These are phyloP conservation scores for Dictyostelium intermedium DNA, from an alignment of 78 protist genomes.

Conservation along the genomic window DNA sequence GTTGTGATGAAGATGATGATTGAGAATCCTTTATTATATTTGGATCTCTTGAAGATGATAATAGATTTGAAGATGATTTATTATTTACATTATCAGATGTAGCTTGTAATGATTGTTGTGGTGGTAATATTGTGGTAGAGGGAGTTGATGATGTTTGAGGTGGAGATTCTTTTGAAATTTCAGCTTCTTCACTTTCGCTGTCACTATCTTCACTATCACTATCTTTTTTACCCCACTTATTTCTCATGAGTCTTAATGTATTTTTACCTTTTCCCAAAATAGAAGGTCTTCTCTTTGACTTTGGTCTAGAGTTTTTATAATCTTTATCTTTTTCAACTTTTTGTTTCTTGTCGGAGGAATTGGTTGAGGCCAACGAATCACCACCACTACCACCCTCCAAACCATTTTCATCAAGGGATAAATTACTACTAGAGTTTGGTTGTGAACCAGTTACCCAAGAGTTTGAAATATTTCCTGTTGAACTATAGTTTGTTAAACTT, in stretches of 20 bases:
- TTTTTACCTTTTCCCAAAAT: slow-evolving; percentile 47
- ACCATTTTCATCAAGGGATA: background rate
- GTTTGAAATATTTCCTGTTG: background rate
- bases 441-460: slow-evolving; percentile 14
- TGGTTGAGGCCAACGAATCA: background rate
- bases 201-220: slow-evolving; percentile 37
- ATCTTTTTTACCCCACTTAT: slow-evolving; percentile 23
- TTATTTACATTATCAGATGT: background rate
- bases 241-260: slow-evolving; percentile 34
- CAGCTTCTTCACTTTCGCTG: background rate
- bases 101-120: background rate
- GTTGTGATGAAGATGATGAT: background rate
- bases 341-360: background rate
- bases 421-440: background rate
- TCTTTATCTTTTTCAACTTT: slow-evolving; percentile 12
- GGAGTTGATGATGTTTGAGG: background rate
- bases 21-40: background rate
- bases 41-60: background rate
- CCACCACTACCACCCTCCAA: background rate
- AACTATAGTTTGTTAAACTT: background rate
- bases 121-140: background rate
- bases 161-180: background rate
- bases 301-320: slow-evolving; percentile 51
- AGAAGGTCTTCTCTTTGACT: slow-evolving; percentile 65
- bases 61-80: background rate